Conservation (phyloP, 2,329 filamentous ascomycete species). For the Venturia aucupariae region DNA sequence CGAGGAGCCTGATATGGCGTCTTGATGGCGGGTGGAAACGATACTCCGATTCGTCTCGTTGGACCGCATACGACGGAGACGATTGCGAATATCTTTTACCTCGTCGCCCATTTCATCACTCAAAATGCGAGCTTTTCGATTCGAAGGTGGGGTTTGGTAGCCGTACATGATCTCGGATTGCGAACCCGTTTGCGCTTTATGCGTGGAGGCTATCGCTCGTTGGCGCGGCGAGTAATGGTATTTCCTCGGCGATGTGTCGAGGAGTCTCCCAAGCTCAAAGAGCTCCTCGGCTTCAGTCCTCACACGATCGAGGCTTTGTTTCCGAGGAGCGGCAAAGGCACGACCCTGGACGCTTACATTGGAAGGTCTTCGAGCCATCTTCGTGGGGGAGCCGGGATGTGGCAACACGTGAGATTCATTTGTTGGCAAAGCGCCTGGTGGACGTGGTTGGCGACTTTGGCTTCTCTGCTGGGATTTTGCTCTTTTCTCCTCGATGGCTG, state of each 20-base stretch:
- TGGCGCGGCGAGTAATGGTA: slow-evolving; percentile 18
- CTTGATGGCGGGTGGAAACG: neutral
- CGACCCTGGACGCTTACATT: slow-evolving; percentile 34
- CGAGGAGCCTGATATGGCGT: neutral
- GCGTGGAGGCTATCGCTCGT: slow-evolving; percentile 8
- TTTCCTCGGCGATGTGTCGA: slow-evolving; percentile 38
- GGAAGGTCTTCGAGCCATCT: neutral
- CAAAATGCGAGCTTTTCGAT: slow-evolving; percentile 20
- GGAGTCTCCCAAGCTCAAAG: slow-evolving; percentile 30
- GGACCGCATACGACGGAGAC: slow-evolving; percentile 11
- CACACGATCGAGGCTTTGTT: slow-evolving; percentile 41
- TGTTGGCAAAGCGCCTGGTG: neutral
- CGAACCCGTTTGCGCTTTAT: slow-evolving; percentile 10
- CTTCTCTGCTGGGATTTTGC: slow-evolving; percentile 13
- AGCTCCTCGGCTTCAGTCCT: slow-evolving; percentile 33
- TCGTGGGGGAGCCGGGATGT: slow-evolving; percentile 16
- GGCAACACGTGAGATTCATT: slow-evolving; percentile 3
- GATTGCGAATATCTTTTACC: slow-evolving; percentile 8
- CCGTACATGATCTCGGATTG: slow-evolving; percentile 15
- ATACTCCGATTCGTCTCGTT: slow-evolving; percentile 13
- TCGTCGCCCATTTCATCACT: slow-evolving; percentile 14
- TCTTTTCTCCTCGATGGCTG: slow-evolving; percentile 45
- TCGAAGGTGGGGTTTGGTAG: slow-evolving; percentile 20
- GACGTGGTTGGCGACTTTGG: neutral
- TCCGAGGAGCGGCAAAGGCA: slow-evolving; percentile 43